Conservation (phyloP, 2,329 filamentous ascomycete species). For the Magnaporthiopsis incrustans region DNA sequence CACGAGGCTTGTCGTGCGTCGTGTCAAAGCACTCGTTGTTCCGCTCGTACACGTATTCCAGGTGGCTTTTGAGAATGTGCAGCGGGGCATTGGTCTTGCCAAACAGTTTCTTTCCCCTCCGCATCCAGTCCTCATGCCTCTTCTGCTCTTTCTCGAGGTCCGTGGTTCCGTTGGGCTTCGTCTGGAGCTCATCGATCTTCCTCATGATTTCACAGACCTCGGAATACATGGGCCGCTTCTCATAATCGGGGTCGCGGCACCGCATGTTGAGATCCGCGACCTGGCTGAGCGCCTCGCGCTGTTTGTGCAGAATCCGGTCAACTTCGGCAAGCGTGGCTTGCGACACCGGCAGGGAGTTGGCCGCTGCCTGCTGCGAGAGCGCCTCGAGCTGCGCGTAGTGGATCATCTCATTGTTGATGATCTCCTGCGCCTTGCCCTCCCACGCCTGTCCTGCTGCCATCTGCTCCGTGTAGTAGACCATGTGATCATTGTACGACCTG, state of each 20-base stretch:
- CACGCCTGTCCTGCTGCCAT: conserved; percentile 71
- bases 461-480: conserved; percentile 69
- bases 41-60: conserved; percentile 85
- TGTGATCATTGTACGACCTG: conserved; percentile 69
- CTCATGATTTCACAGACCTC: conserved; percentile 90
- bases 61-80: conserved; percentile 89
- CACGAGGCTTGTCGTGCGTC: conserved; percentile 71
- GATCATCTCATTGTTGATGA: conserved; percentile 84
- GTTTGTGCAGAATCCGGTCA: conserved; percentile 89
- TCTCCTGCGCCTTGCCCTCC: conserved; percentile 87
- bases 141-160: conserved; percentile 93
- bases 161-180: conserved; percentile 81
- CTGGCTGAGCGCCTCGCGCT: conserved; percentile 85
- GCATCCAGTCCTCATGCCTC: conserved; percentile 98
- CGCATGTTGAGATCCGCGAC: conserved; percentile 76
- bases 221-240: conserved; percentile 73
- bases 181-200: conserved; percentile 79
- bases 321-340: conserved; percentile 72
- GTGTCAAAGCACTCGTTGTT: conserved; percentile 91
- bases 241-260: conserved; percentile 66
- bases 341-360: conserved; percentile 67
- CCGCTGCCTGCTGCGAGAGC: conserved; percentile 70
- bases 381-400: conserved; percentile 94
- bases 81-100: conserved; percentile 96
- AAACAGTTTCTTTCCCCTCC: conserved; percentile 93